These are phyloP conservation scores for Decorospora gaudefroyi DNA, from an alignment of 2,329 filamentous ascomycete genomes.

Conservation along the genomic window DNA sequence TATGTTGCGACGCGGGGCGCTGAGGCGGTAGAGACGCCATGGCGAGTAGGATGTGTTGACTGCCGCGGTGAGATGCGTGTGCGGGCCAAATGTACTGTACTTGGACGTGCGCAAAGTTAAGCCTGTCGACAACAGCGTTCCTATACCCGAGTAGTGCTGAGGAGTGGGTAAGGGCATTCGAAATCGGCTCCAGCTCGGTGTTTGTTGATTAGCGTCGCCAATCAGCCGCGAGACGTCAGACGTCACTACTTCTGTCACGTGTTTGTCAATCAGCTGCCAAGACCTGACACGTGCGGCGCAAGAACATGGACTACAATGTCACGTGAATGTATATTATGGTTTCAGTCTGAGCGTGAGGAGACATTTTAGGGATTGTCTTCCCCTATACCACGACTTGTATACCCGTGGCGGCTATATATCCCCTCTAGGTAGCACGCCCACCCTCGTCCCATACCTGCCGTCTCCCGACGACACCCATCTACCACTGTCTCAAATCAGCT, in stretches of 20 bases:
- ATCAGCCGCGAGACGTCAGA: constrained; percentile 23
- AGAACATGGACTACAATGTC: neutral
- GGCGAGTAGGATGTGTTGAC: neutral
- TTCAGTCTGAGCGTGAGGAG: too few species aligned
- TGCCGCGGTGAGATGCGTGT: neutral
- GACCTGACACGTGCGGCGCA: constrained; percentile 15
- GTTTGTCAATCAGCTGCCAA: constrained; percentile 21
- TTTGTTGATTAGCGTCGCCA: constrained; percentile 26
- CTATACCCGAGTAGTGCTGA: too few species aligned
- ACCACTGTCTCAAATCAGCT: too few species aligned
- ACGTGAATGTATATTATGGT: too few species aligned
- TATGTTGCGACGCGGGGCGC: constrained; percentile 44
- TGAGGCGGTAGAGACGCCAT: constrained; percentile 53
- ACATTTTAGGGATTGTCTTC: too few species aligned
- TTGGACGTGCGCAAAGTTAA: too few species aligned
- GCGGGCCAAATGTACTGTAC: neutral
- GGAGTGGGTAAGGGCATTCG: neutral
- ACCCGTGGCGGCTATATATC: too few species aligned
- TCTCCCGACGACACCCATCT: too few species aligned
- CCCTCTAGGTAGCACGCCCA: too few species aligned
- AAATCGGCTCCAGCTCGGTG: constrained; percentile 15
- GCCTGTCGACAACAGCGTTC: too few species aligned
- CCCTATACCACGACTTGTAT: too few species aligned
- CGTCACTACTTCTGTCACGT: constrained; percentile 20
- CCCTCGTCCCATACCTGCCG: too few species aligned